A percentile compares a stretch with the other conserved stretches of the same genome.
Evolutionary conservation across 2,329 filamentous ascomycete genomes (phyloP).

Genomic region (Orbilia brochopaga): DNA sequence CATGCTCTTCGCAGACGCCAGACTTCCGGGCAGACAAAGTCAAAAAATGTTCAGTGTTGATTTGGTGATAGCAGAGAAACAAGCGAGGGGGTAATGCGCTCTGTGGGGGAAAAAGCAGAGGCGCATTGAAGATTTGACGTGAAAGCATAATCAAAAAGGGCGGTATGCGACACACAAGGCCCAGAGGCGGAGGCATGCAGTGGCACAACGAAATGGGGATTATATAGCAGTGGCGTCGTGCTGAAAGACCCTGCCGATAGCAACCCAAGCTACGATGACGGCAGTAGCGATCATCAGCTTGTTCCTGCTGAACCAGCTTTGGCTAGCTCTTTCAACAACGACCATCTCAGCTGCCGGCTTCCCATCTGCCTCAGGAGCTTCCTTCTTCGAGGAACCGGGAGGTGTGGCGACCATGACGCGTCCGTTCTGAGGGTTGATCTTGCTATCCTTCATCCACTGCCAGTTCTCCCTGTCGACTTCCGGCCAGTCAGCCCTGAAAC

Average conservation of each 20-base stretch:
- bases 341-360: conserved; percentile 13
- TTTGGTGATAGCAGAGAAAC: conserved; percentile 7
- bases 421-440: conserved; percentile 79
- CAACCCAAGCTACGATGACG: conserved; percentile 41
- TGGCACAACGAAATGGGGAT: neutral
- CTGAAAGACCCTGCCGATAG: conserved; percentile 38
- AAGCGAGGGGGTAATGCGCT: conserved; percentile 18
- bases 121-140: conserved; percentile 10
- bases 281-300: conserved; percentile 42
- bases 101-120: conserved; percentile 9
- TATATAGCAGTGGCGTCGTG: conserved; percentile 27
- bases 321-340: conserved; percentile 27
- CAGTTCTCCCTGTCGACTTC: conserved; percentile 88
- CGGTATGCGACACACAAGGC: conserved; percentile 12
- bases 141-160: conserved; percentile 8
- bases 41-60: conserved; percentile 20
- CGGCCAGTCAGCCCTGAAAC: conserved; percentile 88
- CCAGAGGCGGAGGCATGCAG: conserved; percentile 1
- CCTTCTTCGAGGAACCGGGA: conserved; percentile 9
- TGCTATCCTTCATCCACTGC: conserved; percentile 85
- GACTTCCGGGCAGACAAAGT: conserved; percentile 37
- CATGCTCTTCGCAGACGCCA: conserved; percentile 48
- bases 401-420: conserved; percentile 29
- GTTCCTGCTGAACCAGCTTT: conserved; percentile 42
- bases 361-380: conserved; percentile 13